Evolutionary conservation across 1,284 basidiomycete genomes (phyloP), one percentile per base, ranked within the genome.

Genomic region (Sporisorium exsertum): DNA sequence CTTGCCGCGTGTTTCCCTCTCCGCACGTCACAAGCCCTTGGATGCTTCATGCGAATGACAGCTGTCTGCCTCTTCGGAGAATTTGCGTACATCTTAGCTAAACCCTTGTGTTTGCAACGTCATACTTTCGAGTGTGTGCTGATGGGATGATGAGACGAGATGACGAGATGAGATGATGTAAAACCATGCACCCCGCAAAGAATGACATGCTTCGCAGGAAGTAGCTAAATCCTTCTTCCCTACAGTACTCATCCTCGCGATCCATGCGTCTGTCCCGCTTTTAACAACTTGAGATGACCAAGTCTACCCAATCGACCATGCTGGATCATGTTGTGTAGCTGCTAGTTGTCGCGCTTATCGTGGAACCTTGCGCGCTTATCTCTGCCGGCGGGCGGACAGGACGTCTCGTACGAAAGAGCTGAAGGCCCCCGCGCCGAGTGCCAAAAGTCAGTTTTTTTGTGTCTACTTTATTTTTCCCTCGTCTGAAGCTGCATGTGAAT

Each of bases 371-470:
- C 13, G 32, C 18, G 37, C 58, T 60, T 66, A 58, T 66, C 64
- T 61, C 27, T 57, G 35, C 64, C 64, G 64, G 42, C 64, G 58
- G 64, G 18, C 35, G 12, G 7, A 18, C 15, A 5, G 37, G 8
- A 35, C 13, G 12, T 67, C 8, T 67, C 64, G 64, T 61, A 50
- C 64, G 64, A 58, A 12, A 58, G 29, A 50, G n/a, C n/a, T n/a
- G n/a, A n/a, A n/a, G n/a, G n/a, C n/a, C n/a, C n/a, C n/a, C n/a
- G n/a, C n/a, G n/a, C n/a, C n/a, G n/a, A n/a, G n/a, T n/a, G n/a
- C n/a, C n/a, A n/a, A n/a, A n/a, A n/a, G n/a, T n/a, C n/a, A n/a
- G n/a, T n/a, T n/a, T n/a, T 35, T 35, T 12, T 15, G 35, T 35
- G 35, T 10, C 29, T 32, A 10, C 10, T 32, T 32, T 32, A 32